phyloP scores from a whole-genome alignment of 352 stramenopile species.

The Pythium scleroteichum region DNA sequence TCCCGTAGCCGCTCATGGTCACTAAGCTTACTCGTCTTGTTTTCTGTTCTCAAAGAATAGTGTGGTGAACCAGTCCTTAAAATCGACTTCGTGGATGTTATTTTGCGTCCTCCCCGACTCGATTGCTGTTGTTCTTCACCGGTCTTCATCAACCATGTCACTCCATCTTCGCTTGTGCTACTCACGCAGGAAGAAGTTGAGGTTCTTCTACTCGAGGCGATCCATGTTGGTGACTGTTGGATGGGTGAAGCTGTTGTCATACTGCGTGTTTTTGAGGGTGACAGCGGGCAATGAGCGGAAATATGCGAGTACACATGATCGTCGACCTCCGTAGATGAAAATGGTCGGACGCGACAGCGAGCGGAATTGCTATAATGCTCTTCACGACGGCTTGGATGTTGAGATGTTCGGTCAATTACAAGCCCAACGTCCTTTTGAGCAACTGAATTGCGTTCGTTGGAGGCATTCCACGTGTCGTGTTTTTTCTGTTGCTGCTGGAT shows the following conservation, averaged over 20 bases:
- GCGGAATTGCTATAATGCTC: not conserved
- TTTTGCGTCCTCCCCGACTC: not conserved
- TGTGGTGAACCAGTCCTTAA: not conserved
- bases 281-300: constrained; percentile 26
- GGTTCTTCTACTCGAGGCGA: constrained; percentile 11
- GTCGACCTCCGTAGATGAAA: constrained; percentile 5
- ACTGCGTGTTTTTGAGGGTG: constrained; percentile 37
- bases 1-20: constrained; percentile 71
- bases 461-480: not conserved
- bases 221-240: constrained; percentile 27
- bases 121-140: no score
- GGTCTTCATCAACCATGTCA: no score
- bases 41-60: not conserved
- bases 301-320: constrained; percentile 33
- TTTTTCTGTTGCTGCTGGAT: constrained; percentile 24
- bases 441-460: not conserved
- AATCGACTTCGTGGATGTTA: not conserved
- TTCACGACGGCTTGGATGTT: no score
- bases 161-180: constrained; percentile 10
- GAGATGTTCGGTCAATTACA: no score
- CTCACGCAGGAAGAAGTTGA: constrained; percentile 21
- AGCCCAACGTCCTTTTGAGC: not conserved
- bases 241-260: constrained; percentile 43
- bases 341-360: constrained; percentile 16
- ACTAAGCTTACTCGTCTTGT: constrained; percentile 17